Percentiles rank a stretch among this genome's conserved stretches.
phyloP scores from a whole-genome alignment of 1,284 basidiomycete species.

The Tylopilus sp. region DNA sequence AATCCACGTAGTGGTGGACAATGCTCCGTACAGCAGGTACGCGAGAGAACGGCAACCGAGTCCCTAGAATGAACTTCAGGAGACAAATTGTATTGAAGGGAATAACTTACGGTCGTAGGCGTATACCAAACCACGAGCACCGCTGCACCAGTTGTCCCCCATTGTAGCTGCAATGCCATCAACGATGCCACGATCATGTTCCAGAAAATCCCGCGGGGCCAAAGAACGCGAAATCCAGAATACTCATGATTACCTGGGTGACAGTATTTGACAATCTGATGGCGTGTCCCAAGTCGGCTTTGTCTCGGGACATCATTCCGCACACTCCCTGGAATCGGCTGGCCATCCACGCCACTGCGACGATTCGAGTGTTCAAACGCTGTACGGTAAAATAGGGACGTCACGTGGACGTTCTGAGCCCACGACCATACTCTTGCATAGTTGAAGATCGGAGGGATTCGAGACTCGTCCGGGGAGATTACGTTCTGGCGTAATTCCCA shows the following conservation, averaged over 20 bases:
- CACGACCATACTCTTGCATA: conserved; percentile 42
- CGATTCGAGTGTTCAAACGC: conserved; percentile 5
- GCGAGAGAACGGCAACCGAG: conserved; percentile 49
- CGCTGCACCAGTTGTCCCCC: conserved; percentile 51
- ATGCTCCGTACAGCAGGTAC: conserved; percentile 47
- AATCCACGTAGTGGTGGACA: conserved; percentile 48
- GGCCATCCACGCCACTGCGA: conserved; percentile 12
- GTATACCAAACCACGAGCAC: conserved; percentile 47
- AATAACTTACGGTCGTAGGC: conserved; percentile 38
- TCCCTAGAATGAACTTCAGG: conserved; percentile 10
- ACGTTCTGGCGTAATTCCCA: conserved; percentile 11
- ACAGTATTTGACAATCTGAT: conserved; percentile 43
- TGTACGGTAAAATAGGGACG: conserved; percentile 18
- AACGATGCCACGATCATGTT: conserved; percentile 49
- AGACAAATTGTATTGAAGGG: background rate
- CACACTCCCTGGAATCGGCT: background rate
- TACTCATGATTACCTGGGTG: conserved; percentile 14
- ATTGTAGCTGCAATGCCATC: conserved; percentile 49
- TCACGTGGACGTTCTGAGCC: conserved; percentile 26
- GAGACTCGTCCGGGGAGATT: conserved; percentile 14
- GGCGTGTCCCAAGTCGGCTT: conserved; percentile 38
- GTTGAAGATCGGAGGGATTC: conserved; percentile 41
- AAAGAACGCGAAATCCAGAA: conserved; percentile 20
- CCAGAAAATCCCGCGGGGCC: conserved; percentile 41
- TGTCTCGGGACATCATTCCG: background rate